Evolutionary conservation across 2,329 filamentous ascomycete species (phyloP), one percentile per base, ranked within the genome.

Genomic region (Rhynchosporium secalis): DNA sequence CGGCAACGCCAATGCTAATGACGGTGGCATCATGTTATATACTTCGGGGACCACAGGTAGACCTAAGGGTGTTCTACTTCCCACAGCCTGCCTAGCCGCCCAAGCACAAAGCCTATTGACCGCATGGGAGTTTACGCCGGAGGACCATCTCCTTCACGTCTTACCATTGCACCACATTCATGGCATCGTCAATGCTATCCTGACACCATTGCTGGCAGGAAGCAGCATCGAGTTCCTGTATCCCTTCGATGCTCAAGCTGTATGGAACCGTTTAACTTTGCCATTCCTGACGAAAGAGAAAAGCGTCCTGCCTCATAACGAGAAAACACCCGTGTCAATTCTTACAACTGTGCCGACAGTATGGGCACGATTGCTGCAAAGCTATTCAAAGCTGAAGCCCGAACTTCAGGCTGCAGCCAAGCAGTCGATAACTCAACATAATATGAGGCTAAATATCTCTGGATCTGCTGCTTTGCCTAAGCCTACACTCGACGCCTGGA

Each of bases 141-240:
- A 81, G 1, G 95, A 99, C 74, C 86, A 89, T 65, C 83, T 99
- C 10, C 85, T 99, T 15, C 95, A 99, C 74, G 84, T 97, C 31
- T 86, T 99, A 0, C 95, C 95, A 0, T 84, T 99, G 1, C 94
- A 99, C 74, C 95, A 99, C 76, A 98, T 99, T 72, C 95, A 99
- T 76, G 95, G 95, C 68, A 95, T 90, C 28, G 88, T 99, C 70
- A 98, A 98, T 73, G 95, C 92, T 15, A 84, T 98, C 20, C 82
- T 97, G 46, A 89, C 94, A 0, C 95, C 95, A 0, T 82, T 99
- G 0, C 86, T 97, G 62, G 86, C 92, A 5, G 95, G 95, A 47
- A 92, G 91, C 57, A 88, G 88, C 4, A 88, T 98, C 70, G 95
- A 99, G 73, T 97, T 98, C 75, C 85, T 96, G 73, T 97, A 92